phyloP scores from a whole-genome alignment of 116 monocot species.

The Iris pallida region DNA sequence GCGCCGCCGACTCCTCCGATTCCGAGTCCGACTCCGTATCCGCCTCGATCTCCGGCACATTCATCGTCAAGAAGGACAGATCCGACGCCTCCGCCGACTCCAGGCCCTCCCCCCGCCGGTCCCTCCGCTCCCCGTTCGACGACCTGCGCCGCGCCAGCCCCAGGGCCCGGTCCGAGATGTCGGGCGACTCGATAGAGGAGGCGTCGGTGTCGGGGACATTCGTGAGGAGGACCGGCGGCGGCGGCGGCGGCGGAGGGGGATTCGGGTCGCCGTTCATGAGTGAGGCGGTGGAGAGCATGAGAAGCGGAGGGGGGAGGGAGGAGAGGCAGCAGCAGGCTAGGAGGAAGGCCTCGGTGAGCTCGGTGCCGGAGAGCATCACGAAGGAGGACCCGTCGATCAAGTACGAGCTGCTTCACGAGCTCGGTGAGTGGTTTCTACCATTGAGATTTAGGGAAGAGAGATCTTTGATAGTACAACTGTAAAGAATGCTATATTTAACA shows the following conservation, averaged over 20 bases:
- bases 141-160: slow-evolving; percentile 35
- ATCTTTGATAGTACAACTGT: no score
- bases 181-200: slow-evolving; percentile 15
- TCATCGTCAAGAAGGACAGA: slow-evolving; percentile 54
- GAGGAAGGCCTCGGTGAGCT: slow-evolving; percentile 86
- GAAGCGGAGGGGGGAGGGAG: slow-evolving; percentile 11
- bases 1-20: slow-evolving; percentile 30
- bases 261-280: slow-evolving; percentile 38
- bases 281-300: slow-evolving; percentile 33
- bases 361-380: slow-evolving; percentile 73
- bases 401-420: slow-evolving; percentile 92
- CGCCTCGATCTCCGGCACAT: slow-evolving; percentile 19
- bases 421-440: slow-evolving; percentile 46
- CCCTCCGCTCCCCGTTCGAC: slow-evolving; percentile 32
- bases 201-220: slow-evolving; percentile 39
- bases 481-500: no score
- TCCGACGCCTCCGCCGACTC: slow-evolving; percentile 7
- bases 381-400: slow-evolving; percentile 93
- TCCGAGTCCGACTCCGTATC: slow-evolving; percentile 14
- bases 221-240: slow-evolving; percentile 16
- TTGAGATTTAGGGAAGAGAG: background rate
- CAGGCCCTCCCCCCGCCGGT: slow-evolving; percentile 3
- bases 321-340: slow-evolving; percentile 20
- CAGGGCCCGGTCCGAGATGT: slow-evolving; percentile 24
- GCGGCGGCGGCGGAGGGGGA: slow-evolving; percentile 18